A percentile compares a stretch with the other conserved stretches of the same genome.
Evolutionary conservation across 495 filamentous ascomycete genomes (phyloP).

Genomic region (Penicillium crystallinum): DNA sequence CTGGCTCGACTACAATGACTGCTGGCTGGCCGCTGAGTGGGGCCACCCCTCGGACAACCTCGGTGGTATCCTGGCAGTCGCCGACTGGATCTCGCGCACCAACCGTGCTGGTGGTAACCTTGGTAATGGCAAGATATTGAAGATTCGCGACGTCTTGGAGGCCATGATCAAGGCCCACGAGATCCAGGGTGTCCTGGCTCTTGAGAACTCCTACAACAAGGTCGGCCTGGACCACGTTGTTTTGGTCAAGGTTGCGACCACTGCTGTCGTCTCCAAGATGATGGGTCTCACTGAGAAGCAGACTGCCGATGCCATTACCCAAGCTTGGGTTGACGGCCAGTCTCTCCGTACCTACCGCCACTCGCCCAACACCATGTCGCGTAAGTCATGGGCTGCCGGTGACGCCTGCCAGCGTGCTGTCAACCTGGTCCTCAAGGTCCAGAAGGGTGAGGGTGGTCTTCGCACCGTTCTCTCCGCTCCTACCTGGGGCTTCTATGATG

Average conservation of each 20-base stretch:
- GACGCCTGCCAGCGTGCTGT: constrained; percentile 97
- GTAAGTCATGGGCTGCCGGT: constrained; percentile 98
- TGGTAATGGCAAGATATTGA: constrained; percentile 79
- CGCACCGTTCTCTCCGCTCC: constrained; percentile 90
- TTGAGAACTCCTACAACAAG: constrained; percentile 98
- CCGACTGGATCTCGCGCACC: constrained; percentile 95
- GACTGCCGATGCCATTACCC: constrained; percentile 91
- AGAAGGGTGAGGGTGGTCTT: constrained; percentile 83
- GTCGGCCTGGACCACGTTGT: constrained; percentile 97
- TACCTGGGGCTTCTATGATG: constrained; percentile 97
- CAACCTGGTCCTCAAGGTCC: constrained; percentile 89
- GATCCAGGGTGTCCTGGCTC: constrained; percentile 93
- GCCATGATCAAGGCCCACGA: constrained; percentile 99
- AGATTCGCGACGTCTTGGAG: constrained; percentile 85
- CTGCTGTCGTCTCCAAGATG: constrained; percentile 92
- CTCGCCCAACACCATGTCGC: constrained; percentile 97
- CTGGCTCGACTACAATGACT: constrained; percentile 99
- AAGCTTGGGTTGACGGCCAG: constrained; percentile 97
- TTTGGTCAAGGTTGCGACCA: constrained; percentile 93
- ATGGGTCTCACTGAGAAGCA: constrained; percentile 82
- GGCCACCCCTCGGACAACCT: constrained; percentile 97
- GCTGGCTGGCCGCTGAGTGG: constrained; percentile 99
- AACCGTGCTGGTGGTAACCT: constrained; percentile 88
- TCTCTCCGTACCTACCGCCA: constrained; percentile 94
- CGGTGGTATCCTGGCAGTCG: constrained; percentile 90